Base-by-base conservation (phyloP, 106 monocot species). In the Gastrodia elata region DNA sequence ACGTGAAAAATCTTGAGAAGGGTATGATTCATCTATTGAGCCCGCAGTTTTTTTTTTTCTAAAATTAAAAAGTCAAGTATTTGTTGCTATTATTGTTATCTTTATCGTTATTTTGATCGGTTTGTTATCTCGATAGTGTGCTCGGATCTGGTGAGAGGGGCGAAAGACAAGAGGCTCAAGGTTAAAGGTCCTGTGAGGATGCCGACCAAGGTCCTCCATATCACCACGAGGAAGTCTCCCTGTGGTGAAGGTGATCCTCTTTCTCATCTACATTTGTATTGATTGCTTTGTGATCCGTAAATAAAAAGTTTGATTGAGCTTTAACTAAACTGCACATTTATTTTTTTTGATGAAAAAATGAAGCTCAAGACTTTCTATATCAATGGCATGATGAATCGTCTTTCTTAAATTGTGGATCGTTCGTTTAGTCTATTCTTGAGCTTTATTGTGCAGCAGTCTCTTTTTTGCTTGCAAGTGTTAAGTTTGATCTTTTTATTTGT, bases 1-100 rank as follows among this genome's bases (percentile, higher is more conserved):
- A 80, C 75, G 92, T 92, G 4, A 92, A 88, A 73, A 92, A 92
- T 73, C 86, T 93, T 71, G 93, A 93, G 85, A 93, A 93, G 76
- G 93, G 93, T 89, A 65, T 61, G 61, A 5, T 61, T 61, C 61
- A 30, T 32, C 61, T 30, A 30, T 61, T 11, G 61, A 61, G 10
- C 61, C 61, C 61, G 13, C 27, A 39, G 27, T 26, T 40, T 0
- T 26, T 67, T 67, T 37, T 13, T 5, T 13, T 33, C 2, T 22
- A n/a, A n/a, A n/a, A n/a, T n/a, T n/a, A n/a, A n/a, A n/a, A n/a
- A n/a, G n/a, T n/a, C n/a, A n/a, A n/a, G n/a, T 64, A 2, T 37
- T 16, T 13, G 11, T 65, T 1, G 3, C 38, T 6, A 22, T 22
- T 14, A 22, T 20, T 9, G 13, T 25, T n/a, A 28, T 56, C 4